Evolutionary conservation across 78 protist species (phyloP), one percentile per base, ranked within the genome.

Genomic region (Cavenderia fasciculata): DNA sequence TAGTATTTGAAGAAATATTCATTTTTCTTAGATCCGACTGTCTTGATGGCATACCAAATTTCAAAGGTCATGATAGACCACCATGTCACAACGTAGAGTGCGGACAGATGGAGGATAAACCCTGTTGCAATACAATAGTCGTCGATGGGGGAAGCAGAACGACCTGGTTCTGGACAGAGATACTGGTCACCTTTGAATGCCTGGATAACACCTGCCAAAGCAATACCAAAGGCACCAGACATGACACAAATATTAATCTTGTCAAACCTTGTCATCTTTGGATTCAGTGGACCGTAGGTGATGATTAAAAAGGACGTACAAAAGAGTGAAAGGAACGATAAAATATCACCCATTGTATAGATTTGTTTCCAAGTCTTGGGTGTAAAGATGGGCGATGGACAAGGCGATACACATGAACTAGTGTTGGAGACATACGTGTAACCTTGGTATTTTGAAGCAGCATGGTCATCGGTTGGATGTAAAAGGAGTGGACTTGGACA

Each of bases 121-220:
- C 62, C 88, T 8, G 77, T 40, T 23, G 88, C 74, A 0, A 44
- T 59, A 78, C 88, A 78, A 27, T 41, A 51, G 31, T 14, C 40
- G 12, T 78, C 88, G 0, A 25, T 41, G 25, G 31, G 33, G 0
- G 34, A 51, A 0, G 77, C 73, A 52, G 10, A 66, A 51, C 88
- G 33, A 40, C 38, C 18, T 2, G 68, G 63, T 14, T 44, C 25
- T 27, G 88, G 88, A 52, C 88, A 78, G 0, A 78, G 41, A 3
- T 74, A 65, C 40, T 63, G 62, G 27, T 78, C 75, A 2, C 76
- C 88, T 65, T 78, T 62, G 43, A 82, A 56, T 11, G 65, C 19
- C 23, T 56, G 21, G 19, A 82, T 56, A 2, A 56, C 34, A 41
- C 89, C 89, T 4, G 78, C 51, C 6, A 68, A 29, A 29, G 51